Evolutionary conservation across 2,329 filamentous ascomycete genomes (phyloP).

Genomic region (Fusarium annulatum): DNA sequence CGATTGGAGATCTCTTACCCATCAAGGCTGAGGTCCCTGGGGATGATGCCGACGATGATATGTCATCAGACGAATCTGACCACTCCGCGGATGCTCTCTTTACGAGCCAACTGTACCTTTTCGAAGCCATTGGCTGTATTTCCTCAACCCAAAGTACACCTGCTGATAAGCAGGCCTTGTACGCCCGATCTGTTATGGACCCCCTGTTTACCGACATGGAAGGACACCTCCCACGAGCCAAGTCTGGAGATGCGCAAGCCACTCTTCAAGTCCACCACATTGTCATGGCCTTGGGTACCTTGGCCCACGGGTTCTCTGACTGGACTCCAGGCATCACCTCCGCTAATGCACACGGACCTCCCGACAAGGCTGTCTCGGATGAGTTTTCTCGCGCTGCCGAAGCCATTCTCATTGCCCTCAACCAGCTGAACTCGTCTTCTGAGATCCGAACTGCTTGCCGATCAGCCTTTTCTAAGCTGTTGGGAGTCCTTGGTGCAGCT

Average conservation of each 20-base stretch:
- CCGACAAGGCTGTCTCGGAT: slow-evolving; percentile 76
- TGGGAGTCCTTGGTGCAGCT: slow-evolving; percentile 87
- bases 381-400: slow-evolving; percentile 90
- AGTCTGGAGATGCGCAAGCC: slow-evolving; percentile 83
- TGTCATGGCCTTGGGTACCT: slow-evolving; percentile 92
- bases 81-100: slow-evolving; percentile 92
- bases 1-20: slow-evolving; percentile 85
- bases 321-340: slow-evolving; percentile 71
- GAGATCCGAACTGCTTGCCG: slow-evolving; percentile 89
- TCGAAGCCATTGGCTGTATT: slow-evolving; percentile 93
- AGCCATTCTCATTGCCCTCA: slow-evolving; percentile 87
- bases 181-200: slow-evolving; percentile 87
- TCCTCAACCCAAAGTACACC: slow-evolving; percentile 83
- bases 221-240: slow-evolving; percentile 78
- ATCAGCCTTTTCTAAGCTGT: slow-evolving; percentile 89
- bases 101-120: slow-evolving; percentile 90
- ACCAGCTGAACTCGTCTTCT: slow-evolving; percentile 82
- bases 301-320: slow-evolving; percentile 93
- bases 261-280: slow-evolving; percentile 93
- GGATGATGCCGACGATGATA: slow-evolving; percentile 84
- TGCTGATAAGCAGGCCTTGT: slow-evolving; percentile 85
- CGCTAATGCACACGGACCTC: slow-evolving; percentile 58
- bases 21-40: slow-evolving; percentile 91
- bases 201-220: slow-evolving; percentile 93
- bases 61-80: slow-evolving; percentile 93